phyloP scores from a whole-genome alignment of 73 alveolate genomes.

The Breviolum minutum region DNA sequence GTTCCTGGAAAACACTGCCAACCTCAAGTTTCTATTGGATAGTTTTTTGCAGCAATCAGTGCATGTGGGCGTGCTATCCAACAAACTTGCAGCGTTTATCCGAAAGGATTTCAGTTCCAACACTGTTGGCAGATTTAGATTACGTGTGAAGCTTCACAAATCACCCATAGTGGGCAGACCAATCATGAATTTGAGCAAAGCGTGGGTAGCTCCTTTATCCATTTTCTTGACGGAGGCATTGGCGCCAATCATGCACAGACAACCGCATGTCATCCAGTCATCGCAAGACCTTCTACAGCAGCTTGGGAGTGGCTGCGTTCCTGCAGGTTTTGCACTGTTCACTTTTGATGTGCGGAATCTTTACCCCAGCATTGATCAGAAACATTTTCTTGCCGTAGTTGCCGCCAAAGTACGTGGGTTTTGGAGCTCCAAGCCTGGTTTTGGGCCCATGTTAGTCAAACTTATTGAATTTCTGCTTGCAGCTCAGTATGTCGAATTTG shows the following conservation, averaged over 20 bases:
- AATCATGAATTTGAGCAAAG: not conserved
- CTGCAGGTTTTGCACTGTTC: not conserved
- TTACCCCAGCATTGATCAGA: constrained; percentile 9
- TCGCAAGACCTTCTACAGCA: not conserved
- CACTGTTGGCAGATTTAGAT: not conserved
- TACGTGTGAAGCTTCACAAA: constrained; percentile 3
- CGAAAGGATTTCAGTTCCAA: not conserved
- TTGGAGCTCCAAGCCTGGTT: not conserved
- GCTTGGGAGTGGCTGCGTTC: not conserved
- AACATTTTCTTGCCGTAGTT: not conserved
- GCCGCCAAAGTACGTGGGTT: not conserved
- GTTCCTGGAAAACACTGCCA: not conserved
- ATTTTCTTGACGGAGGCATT: not conserved
- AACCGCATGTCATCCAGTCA: not conserved
- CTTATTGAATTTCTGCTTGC: not conserved
- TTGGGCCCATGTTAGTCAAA: not conserved
- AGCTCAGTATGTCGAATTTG: constrained; percentile 1
- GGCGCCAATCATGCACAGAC: not conserved
- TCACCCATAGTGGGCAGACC: constrained; percentile 24
- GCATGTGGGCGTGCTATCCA: not conserved
- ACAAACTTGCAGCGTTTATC: not conserved
- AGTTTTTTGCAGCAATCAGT: not conserved
- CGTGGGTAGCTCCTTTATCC: constrained; percentile 2
- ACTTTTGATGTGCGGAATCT: constrained; percentile 47
- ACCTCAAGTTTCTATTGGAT: not conserved